A percentile compares a stretch with the other conserved stretches of the same genome.
Evolutionary conservation across 768 basidiomycete genomes (phyloP).

Genomic region (Cystofilobasidium capitatum): DNA sequence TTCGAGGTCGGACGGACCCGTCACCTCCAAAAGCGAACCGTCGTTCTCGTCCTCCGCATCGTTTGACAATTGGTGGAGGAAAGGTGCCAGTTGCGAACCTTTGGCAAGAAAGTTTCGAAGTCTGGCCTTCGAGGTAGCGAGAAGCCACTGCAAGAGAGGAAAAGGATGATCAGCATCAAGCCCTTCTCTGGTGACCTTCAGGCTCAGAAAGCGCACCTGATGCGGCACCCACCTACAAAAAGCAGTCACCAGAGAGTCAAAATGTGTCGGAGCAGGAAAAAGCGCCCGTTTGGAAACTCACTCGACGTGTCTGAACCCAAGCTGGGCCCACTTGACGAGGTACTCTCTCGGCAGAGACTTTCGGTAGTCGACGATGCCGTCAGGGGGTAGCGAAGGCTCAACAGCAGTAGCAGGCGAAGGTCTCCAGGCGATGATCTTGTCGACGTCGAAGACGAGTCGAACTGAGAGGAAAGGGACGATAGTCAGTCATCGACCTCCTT

Average conservation of each 20-base stretch:
- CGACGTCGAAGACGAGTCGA: slow-evolving; percentile 12
- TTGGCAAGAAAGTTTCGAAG: slow-evolving; percentile 65
- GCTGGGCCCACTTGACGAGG: slow-evolving; percentile 74
- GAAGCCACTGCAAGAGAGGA: slow-evolving; percentile 56
- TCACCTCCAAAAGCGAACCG: slow-evolving; percentile 32
- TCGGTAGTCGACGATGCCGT: slow-evolving; percentile 50
- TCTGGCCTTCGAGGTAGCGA: slow-evolving; percentile 55
- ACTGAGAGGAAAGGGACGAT: neutral
- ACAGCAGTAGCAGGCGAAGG: slow-evolving; percentile 60
- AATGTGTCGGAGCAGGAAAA: neutral
- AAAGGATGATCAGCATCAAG: too few species aligned
- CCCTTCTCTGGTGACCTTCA: too few species aligned
- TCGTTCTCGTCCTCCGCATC: slow-evolving; percentile 33
- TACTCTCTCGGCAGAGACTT: slow-evolving; percentile 72
- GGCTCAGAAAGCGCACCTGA: too few species aligned
- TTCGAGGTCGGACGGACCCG: neutral
- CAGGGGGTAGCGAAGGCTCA: slow-evolving; percentile 45
- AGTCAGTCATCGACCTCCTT: neutral
- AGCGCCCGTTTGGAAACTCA: slow-evolving; percentile 23
- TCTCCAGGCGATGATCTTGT: slow-evolving; percentile 80
- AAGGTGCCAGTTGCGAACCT: slow-evolving; percentile 60
- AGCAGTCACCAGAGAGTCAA: neutral
- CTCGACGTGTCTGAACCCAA: slow-evolving; percentile 55
- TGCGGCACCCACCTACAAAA: slow-evolving; percentile 7
- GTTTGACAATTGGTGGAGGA: slow-evolving; percentile 43